Conservation (phyloP, 331 rosid species). For the Quercus phellos region DNA sequence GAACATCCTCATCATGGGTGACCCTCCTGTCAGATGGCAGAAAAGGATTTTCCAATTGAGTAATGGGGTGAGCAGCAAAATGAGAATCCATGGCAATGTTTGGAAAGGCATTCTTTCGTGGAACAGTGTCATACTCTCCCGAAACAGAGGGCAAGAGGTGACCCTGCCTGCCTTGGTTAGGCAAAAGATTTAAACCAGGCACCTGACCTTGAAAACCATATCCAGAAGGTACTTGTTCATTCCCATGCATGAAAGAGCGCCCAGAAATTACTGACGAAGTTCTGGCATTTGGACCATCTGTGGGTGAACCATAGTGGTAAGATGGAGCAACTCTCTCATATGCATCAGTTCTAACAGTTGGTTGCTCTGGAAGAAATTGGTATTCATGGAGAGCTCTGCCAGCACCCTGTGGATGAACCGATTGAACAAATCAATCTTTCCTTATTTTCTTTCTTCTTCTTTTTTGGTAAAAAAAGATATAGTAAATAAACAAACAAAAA, state of each 20-base stretch:
- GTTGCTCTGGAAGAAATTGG: conserved; percentile 75
- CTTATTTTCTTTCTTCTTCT: neutral
- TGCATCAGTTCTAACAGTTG: conserved; percentile 51
- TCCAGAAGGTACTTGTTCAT: conserved; percentile 40
- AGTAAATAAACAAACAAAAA: neutral
- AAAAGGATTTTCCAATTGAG: conserved; percentile 37
- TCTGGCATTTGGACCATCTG: conserved; percentile 34
- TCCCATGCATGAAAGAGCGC: conserved; percentile 28
- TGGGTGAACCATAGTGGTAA: conserved; percentile 40
- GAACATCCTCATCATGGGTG: conserved; percentile 43
- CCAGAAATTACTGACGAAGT: conserved; percentile 31
- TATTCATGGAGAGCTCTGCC: conserved; percentile 66
- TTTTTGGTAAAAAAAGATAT: conserved; percentile 8
- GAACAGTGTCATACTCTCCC: conserved; percentile 33
- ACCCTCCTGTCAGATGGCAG: conserved; percentile 36
- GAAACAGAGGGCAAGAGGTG: conserved; percentile 41
- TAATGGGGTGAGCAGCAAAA: conserved; percentile 37
- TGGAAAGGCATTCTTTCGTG: conserved; percentile 26
- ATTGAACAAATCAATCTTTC: neutral
- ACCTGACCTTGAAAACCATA: conserved; percentile 48
- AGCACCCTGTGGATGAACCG: conserved; percentile 37
- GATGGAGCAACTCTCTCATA: conserved; percentile 41
- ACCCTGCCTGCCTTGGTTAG: conserved; percentile 45
- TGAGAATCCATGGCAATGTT: conserved; percentile 35
- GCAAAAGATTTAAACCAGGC: conserved; percentile 35